Base-by-base conservation (phyloP, 2,329 filamentous ascomycete species). In the Pezicula radicicola region DNA sequence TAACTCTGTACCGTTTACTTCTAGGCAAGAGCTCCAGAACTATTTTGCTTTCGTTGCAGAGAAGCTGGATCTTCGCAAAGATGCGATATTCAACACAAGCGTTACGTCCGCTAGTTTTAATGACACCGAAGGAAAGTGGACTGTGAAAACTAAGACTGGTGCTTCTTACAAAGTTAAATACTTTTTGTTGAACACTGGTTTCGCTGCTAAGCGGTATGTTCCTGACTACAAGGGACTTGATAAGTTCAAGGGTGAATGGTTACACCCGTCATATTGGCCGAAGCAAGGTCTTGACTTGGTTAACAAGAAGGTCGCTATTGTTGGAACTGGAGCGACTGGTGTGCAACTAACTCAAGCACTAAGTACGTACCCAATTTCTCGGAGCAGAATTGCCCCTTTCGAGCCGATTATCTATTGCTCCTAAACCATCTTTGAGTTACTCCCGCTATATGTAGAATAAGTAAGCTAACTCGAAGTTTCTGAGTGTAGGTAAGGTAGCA, bases 21-120 rank as follows among this genome's bases (percentile, higher is more conserved):
- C 7, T 9, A 30, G 28, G 58, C 77, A 82, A 59, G 81, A 83
- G 61, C 79, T 83, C 21, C 68, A 75, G 69, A 66, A 67, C 16
- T 83, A 83, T 55, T 69, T 84, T 3, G 71, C 74, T 46, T 63
- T 67, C 3, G 68, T 80, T 6, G 78, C 78, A 2, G 70, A 77
- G 54, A 77, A 81, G 53, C 75, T 77, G 58, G 68, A 74, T 16
- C 71, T 83, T 1, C 79, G 79, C 59, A 73, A 73, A 47, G 75
- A 83, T 60, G 75, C 83, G 43, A 74, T 78, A 3, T 83, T 84
- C 68, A 80, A 79, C 58, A 78, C 75, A 0, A 66, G 69, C 0
- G 77, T 83, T 5, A 68, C 78, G 30, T 69, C 74, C 46, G 75
- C 79, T 1, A 68, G 67, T 1, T 85, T 80, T 81, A 73, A 82